phyloP scores from a whole-genome alignment of 139 green algal species.

The Tetraselmis striata region DNA sequence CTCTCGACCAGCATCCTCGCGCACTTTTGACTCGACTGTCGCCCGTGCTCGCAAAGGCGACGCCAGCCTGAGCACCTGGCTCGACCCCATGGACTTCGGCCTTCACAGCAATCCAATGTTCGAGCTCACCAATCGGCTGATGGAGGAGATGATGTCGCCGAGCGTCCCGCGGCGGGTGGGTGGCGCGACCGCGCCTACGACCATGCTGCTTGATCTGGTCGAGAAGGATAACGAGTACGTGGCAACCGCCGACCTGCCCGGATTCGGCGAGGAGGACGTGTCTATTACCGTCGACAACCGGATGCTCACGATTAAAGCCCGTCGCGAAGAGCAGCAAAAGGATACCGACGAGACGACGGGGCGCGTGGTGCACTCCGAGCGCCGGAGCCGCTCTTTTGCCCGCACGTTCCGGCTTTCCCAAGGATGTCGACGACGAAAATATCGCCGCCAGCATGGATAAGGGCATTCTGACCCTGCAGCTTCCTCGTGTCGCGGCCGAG shows the following conservation, averaged over 20 bases:
- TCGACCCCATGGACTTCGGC: no score
- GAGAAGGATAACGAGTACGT: not conserved
- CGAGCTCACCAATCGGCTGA: not conserved
- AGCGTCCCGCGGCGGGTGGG: not conserved
- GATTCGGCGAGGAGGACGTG: not conserved
- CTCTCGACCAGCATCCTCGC: no score
- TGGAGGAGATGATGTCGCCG: not conserved
- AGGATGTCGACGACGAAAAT: not conserved
- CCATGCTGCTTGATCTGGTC: not conserved
- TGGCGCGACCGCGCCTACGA: not conserved
- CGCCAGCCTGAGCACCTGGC: no score
- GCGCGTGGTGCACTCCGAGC: not conserved
- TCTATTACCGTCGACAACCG: not conserved
- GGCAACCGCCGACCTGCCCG: not conserved
- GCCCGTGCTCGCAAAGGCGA: no score
- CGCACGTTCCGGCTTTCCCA: not conserved
- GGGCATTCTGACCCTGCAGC: not conserved
- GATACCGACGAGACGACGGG: not conserved
- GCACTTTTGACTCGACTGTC: no score
- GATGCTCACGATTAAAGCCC: not conserved
- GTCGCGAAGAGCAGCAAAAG: not conserved
- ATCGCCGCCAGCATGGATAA: not conserved
- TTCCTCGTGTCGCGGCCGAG: not conserved
- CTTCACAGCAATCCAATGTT: not conserved
- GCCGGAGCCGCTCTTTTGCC: not conserved